These are phyloP conservation scores for Gomphus bonarii DNA, from an alignment of 1,284 basidiomycete genomes.

Conservation along the genomic window DNA sequence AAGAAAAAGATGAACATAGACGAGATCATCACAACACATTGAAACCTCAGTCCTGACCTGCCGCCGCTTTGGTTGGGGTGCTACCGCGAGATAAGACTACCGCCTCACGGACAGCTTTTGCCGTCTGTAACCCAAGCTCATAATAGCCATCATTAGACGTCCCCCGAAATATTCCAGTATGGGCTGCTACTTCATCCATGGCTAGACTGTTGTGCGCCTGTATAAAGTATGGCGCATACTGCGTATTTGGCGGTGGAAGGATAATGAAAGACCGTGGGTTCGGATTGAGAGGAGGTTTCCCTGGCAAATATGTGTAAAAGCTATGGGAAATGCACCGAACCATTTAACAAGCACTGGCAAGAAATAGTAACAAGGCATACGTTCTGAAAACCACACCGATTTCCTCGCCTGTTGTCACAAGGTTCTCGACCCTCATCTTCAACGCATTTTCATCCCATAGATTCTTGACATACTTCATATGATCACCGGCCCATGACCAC, in stretches of 20 bases:
- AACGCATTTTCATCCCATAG: constrained; percentile 76
- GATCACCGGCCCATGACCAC: constrained; percentile 75
- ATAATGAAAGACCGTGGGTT: constrained; percentile 65
- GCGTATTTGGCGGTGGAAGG: constrained; percentile 48
- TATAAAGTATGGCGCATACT: constrained; percentile 44
- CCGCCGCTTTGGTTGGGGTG: too few species aligned
- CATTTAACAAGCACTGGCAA: constrained; percentile 5
- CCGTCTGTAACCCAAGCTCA: constrained; percentile 64
- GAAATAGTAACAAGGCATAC: constrained; percentile 34
- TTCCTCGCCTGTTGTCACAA: constrained; percentile 50
- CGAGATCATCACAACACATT: too few species aligned
- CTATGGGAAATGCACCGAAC: constrained; percentile 29
- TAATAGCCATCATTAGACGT: constrained; percentile 87
- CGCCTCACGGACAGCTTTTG: constrained; percentile 48
- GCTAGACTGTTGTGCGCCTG: constrained; percentile 58
- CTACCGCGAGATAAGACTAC: constrained; percentile 22
- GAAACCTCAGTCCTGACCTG: too few species aligned
- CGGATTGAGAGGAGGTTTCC: constrained; percentile 41
- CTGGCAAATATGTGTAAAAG: constrained; percentile 68
- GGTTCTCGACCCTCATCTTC: constrained; percentile 47
- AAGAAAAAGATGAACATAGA: too few species aligned
- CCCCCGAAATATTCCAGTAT: constrained; percentile 82
- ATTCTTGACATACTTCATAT: constrained; percentile 83
- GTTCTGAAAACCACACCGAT: constrained; percentile 63
- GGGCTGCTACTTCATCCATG: constrained; percentile 76